Conservation (phyloP, 768 basidiomycete genomes). For the Lentinula sp. region DNA sequence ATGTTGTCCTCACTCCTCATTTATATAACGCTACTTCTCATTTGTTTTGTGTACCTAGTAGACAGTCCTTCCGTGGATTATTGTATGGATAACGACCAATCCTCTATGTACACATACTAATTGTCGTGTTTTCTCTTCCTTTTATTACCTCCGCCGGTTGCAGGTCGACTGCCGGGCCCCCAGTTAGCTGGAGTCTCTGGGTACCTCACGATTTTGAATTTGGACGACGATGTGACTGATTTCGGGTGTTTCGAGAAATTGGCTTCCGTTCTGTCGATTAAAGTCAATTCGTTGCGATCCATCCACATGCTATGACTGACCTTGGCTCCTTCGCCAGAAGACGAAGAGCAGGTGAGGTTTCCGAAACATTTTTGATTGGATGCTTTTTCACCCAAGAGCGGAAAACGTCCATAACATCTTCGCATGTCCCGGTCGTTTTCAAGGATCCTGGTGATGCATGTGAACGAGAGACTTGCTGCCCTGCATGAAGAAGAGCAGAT, state of each 20-base stretch:
- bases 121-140: constrained; percentile 10
- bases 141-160: constrained; percentile 21
- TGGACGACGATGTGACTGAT: constrained; percentile 50
- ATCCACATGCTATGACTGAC: constrained; percentile 32
- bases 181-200: constrained; percentile 93
- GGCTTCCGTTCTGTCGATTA: constrained; percentile 42
- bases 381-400: constrained; percentile 79
- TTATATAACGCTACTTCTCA: not conserved
- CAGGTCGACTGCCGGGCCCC: constrained; percentile 78
- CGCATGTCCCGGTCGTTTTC: constrained; percentile 77
- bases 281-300: constrained; percentile 5
- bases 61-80: not conserved
- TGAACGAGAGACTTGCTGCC: constrained; percentile 81
- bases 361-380: constrained; percentile 80
- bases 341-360: constrained; percentile 61
- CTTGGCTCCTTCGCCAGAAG: constrained; percentile 63
- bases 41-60: not conserved
- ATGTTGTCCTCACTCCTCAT: constrained; percentile 1
- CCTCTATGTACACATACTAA: not conserved
- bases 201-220: constrained; percentile 79
- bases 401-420: constrained; percentile 74
- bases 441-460: constrained; percentile 87
- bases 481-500: constrained; percentile 84
- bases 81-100: not conserved
- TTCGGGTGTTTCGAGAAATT: constrained; percentile 74